These are phyloP conservation scores for Phytophthora citrophthora DNA, from an alignment of 352 stramenopile species.

Conservation along the genomic window DNA sequence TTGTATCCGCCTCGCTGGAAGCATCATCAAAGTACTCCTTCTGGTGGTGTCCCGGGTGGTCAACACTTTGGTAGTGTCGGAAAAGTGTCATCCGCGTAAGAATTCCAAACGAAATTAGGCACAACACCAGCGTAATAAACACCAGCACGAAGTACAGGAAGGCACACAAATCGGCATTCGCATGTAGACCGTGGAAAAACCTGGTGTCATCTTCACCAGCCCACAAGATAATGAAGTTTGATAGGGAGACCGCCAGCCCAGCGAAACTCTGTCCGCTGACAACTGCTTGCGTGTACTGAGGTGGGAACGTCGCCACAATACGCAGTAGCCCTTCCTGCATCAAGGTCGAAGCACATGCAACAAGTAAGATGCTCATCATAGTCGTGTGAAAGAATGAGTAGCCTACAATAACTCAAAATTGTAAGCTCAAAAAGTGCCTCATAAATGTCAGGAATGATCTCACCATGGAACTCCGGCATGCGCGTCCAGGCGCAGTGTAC, in stretches of 20 bases:
- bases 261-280: constrained; percentile 82
- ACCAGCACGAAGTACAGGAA: constrained; percentile 85
- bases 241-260: constrained; percentile 72
- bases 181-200: constrained; percentile 29
- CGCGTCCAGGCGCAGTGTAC: constrained; percentile 73
- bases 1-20: constrained; percentile 38
- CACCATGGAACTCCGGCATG: constrained; percentile 75
- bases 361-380: constrained; percentile 76
- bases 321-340: constrained; percentile 84
- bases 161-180: constrained; percentile 62
- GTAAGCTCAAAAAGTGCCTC: constrained; percentile 10
- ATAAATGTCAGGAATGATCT: not conserved
- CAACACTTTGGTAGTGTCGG: constrained; percentile 64
- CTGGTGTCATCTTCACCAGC: constrained; percentile 40
- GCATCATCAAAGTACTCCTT: constrained; percentile 38
- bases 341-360: constrained; percentile 70
- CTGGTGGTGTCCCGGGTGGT: constrained; percentile 40
- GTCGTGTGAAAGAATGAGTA: constrained; percentile 78
- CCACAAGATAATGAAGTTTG: constrained; percentile 74
- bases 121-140: constrained; percentile 69
- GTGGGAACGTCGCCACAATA: constrained; percentile 77
- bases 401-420: constrained; percentile 10
- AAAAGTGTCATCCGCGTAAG: constrained; percentile 76
- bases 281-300: constrained; percentile 77
- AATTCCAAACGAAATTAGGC: constrained; percentile 54